A percentile compares a stretch with the other conserved stretches of the same genome.
These are phyloP conservation scores for Candida boidinii DNA, from an alignment of 805 yeast genomes.

Conservation along the genomic window DNA sequence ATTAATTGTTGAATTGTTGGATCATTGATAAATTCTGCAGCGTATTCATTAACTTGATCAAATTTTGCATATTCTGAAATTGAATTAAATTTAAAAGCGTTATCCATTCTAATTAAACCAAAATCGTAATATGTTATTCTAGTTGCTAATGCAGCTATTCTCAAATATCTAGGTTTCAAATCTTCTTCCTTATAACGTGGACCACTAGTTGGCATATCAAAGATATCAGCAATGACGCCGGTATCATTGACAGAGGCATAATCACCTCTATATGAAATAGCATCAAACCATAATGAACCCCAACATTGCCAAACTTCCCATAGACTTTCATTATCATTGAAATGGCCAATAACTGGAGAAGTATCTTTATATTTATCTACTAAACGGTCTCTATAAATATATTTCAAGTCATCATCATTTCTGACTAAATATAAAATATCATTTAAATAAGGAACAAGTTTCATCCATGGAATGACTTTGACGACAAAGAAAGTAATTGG, in stretches of 20 bases:
- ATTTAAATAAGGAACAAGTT: slow-evolving; percentile 55
- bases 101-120: slow-evolving; percentile 42
- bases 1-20: slow-evolving; percentile 13
- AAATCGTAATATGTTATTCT: slow-evolving; percentile 41
- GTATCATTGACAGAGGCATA: slow-evolving; percentile 39
- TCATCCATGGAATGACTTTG: slow-evolving; percentile 62
- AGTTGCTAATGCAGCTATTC: slow-evolving; percentile 44
- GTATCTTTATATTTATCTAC: slow-evolving; percentile 36
- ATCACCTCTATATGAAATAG: slow-evolving; percentile 43
- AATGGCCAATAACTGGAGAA: too few relatives aligned
- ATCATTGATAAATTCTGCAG: slow-evolving; percentile 18
- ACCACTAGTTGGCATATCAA: slow-evolving; percentile 65
- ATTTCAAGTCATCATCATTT: slow-evolving; percentile 14
- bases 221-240: slow-evolving; percentile 49
- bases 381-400: slow-evolving; percentile 6
- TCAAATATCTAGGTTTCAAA: slow-evolving; percentile 41
- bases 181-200: slow-evolving; percentile 34
- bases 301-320: slow-evolving; percentile 81
- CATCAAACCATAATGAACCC: slow-evolving; percentile 79
- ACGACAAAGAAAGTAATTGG: slow-evolving; percentile 44
- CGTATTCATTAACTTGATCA: slow-evolving; percentile 12
- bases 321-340: slow-evolving; percentile 50
- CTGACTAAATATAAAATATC: slow-evolving; percentile 35
- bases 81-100: slow-evolving; percentile 32
- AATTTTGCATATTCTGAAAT: slow-evolving; percentile 1